A percentile compares a stretch with the other conserved stretches of the same genome.
phyloP scores from a whole-genome alignment of 331 rosid species.

The Stylosanthes scabra region DNA sequence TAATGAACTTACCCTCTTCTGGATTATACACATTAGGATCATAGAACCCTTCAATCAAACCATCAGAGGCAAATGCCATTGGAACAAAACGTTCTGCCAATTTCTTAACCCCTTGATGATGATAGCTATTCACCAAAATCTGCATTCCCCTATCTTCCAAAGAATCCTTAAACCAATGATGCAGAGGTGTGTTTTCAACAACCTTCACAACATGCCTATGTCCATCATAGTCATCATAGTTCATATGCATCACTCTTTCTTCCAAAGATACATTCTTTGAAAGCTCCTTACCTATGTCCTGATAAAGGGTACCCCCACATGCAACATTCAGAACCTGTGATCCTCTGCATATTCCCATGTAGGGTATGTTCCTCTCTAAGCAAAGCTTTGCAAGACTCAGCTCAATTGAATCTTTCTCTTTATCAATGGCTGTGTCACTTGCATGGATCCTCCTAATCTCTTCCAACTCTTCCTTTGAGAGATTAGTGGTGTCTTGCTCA shows the following conservation, averaged over 20 bases:
- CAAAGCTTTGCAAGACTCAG: slow-evolving; percentile 84
- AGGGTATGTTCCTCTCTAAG: slow-evolving; percentile 89
- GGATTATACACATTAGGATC: slow-evolving; percentile 89
- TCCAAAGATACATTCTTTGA: slow-evolving; percentile 42
- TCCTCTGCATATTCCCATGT: slow-evolving; percentile 88
- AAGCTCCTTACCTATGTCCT: slow-evolving; percentile 73
- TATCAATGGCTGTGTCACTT: slow-evolving; percentile 79
- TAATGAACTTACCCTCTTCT: slow-evolving; percentile 86
- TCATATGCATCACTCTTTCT: slow-evolving; percentile 59
- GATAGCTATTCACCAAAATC: slow-evolving; percentile 83
- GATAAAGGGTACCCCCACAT: slow-evolving; percentile 84
- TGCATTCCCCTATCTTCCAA: slow-evolving; percentile 60
- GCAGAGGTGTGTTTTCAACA: slow-evolving; percentile 76
- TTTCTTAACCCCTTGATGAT: slow-evolving; percentile 90
- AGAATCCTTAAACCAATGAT: slow-evolving; percentile 76
- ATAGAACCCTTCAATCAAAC: slow-evolving; percentile 87
- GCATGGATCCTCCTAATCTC: slow-evolving; percentile 74
- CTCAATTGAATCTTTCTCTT: slow-evolving; percentile 86
- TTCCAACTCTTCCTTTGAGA: slow-evolving; percentile 67
- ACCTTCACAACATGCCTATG: slow-evolving; percentile 81
- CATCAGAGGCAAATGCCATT: slow-evolving; percentile 84
- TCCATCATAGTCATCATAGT: slow-evolving; percentile 86
- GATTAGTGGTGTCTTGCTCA: slow-evolving; percentile 48
- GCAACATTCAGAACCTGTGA: slow-evolving; percentile 91
- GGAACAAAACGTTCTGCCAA: slow-evolving; percentile 84